These are phyloP conservation scores for Talaromyces sp. DNA, from an alignment of 2,329 filamentous ascomycete species.

Conservation along the genomic window DNA sequence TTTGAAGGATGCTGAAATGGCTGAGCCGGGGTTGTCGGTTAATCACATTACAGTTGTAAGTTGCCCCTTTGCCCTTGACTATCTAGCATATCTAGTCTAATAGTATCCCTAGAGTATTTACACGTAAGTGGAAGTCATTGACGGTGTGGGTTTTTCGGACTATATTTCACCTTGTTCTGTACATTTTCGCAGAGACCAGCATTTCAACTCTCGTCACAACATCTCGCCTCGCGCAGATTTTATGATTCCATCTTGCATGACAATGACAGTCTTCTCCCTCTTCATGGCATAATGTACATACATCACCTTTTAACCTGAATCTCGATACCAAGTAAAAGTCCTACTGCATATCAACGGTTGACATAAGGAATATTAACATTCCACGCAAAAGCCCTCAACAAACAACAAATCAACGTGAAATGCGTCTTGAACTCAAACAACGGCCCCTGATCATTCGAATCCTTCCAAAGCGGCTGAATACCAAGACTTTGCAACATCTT, in stretches of 20 bases:
- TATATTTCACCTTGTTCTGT: not conserved
- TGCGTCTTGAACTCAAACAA: constrained; percentile 12
- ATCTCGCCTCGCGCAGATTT: not conserved
- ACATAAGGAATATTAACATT: constrained; percentile 13
- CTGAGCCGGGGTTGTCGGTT: constrained; percentile 78
- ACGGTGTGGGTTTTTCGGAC: not conserved
- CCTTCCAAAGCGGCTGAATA: constrained; percentile 8
- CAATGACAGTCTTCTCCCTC: not conserved
- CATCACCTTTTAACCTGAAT: not conserved
- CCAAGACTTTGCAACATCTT: not conserved
- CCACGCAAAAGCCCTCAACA: constrained; percentile 13
- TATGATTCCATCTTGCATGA: not conserved
- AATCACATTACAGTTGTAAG: constrained; percentile 81
- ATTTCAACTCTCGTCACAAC: not conserved
- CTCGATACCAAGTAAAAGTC: not conserved
- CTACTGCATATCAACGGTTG: not conserved
- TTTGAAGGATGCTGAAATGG: constrained; percentile 57
- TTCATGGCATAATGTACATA: not conserved
- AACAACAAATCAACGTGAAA: constrained; percentile 10
- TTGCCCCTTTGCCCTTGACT: constrained; percentile 32
- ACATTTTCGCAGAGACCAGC: not conserved
- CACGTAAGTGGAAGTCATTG: not conserved
- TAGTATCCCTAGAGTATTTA: constrained; percentile 9
- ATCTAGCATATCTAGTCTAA: not conserved
- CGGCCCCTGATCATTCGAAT: constrained; percentile 3